These are phyloP conservation scores for Udeniomyces megalosporus DNA, from an alignment of 768 basidiomycete species.

Conservation along the genomic window DNA sequence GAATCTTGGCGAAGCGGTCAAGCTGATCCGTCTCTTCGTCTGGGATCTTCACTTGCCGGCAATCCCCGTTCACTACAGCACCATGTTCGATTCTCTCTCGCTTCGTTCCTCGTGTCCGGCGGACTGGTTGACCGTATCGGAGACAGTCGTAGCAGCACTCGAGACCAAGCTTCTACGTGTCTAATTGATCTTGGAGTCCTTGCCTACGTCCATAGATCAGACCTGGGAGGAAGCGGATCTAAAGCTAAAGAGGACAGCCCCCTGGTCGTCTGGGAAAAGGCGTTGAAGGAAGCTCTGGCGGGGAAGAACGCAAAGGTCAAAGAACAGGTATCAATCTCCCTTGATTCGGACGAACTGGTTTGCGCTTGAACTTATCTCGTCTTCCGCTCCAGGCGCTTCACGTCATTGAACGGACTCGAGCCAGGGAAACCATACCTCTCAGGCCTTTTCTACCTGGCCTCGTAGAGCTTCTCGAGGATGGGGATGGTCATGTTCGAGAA, in stretches of 20 bases:
- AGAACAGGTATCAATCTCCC: conserved; percentile 47
- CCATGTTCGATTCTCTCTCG: conserved; percentile 50
- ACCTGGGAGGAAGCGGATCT: background rate
- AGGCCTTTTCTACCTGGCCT: conserved; percentile 61
- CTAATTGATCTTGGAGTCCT: conserved; percentile 58
- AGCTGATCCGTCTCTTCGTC: too few species aligned
- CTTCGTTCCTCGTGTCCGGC: conserved; percentile 49
- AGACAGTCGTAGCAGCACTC: conserved; percentile 52
- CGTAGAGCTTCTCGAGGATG: conserved; percentile 75
- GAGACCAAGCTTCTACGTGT: conserved; percentile 57
- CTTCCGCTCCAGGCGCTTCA: background rate
- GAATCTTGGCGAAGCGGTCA: too few species aligned
- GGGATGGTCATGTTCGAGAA: conserved; percentile 75
- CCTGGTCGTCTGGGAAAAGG: conserved; percentile 50
- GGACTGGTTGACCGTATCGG: conserved; percentile 62
- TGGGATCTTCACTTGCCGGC: too few species aligned
- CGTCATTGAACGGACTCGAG: conserved; percentile 32
- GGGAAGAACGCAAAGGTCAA: conserved; percentile 76
- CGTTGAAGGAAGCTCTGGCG: conserved; percentile 54
- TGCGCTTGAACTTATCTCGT: background rate
- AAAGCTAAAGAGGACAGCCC: conserved; percentile 40
- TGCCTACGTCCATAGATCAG: conserved; percentile 37
- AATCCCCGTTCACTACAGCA: conserved; percentile 38
- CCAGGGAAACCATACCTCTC: conserved; percentile 58
- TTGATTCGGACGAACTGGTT: background rate